A percentile compares a stretch with the other conserved stretches of the same genome.
phyloP scores from a whole-genome alignment of 352 stramenopile species.

The Globisporangium iwayamae region DNA sequence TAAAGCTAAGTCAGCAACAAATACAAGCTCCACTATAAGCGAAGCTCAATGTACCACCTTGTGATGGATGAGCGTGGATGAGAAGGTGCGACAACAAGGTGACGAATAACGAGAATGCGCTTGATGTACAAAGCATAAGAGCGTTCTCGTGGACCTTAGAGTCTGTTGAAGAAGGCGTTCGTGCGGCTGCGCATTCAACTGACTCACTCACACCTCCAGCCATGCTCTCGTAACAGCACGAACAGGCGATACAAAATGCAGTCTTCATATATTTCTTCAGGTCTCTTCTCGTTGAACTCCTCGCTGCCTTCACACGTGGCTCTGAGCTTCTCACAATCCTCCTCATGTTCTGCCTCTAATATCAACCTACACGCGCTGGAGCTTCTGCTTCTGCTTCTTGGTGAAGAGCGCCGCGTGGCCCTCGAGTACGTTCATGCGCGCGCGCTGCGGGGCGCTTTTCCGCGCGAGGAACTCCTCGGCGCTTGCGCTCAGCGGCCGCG shows the following conservation, averaged over 20 bases:
- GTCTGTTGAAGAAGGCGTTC: neutral
- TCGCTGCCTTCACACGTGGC: neutral
- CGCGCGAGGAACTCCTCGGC: constrained; percentile 53
- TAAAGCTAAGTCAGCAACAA: neutral
- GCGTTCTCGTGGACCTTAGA: neutral
- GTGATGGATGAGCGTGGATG: neutral
- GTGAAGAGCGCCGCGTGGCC: constrained; percentile 66
- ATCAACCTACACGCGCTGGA: constrained; percentile 13
- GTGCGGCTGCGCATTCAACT: neutral
- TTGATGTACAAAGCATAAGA: too few species aligned
- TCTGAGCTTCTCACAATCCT: neutral
- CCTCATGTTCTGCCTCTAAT: neutral
- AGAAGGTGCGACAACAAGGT: neutral
- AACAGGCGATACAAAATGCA: neutral
- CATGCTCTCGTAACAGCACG: neutral
- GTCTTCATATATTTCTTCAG: neutral
- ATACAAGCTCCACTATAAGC: neutral
- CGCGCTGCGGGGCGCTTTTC: constrained; percentile 43
- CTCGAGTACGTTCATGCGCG: constrained; percentile 64
- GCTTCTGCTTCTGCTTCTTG: constrained; percentile 65
- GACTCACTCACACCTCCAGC: neutral
- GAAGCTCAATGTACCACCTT: neutral
- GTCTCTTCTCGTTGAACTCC: neutral
- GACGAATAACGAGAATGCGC: neutral
- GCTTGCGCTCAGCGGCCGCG: constrained; percentile 39